A percentile compares a stretch with the other conserved stretches of the same genome.
These are phyloP conservation scores for Roridomyces roridus DNA, from an alignment of 768 basidiomycete genomes.

Conservation along the genomic window DNA sequence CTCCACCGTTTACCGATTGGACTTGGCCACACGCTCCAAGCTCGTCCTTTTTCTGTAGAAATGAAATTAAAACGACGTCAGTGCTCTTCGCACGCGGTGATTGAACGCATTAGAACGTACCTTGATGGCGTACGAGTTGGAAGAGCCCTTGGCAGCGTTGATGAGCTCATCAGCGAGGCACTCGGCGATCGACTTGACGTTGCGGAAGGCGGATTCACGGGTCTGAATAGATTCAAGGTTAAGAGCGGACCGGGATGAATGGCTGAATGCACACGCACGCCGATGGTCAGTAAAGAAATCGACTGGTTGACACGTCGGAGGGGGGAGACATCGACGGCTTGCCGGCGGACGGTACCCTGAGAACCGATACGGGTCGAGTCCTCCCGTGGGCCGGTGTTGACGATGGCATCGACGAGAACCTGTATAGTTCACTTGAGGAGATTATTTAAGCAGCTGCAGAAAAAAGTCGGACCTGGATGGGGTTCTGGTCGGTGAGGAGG, in stretches of 20 bases:
- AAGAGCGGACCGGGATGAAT: neutral
- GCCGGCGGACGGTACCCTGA: slow-evolving; percentile 98
- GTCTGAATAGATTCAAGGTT: slow-evolving; percentile 58
- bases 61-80: slow-evolving; percentile 4
- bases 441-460: neutral
- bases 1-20: slow-evolving; percentile 85
- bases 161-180: slow-evolving; percentile 99
- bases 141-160: slow-evolving; percentile 99
- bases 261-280: slow-evolving; percentile 63
- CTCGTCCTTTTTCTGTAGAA: slow-evolving; percentile 93
- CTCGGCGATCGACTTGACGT: slow-evolving; percentile 99
- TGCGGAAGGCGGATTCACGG: slow-evolving; percentile 99
- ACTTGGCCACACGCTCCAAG: slow-evolving; percentile 99
- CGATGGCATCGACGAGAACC: slow-evolving; percentile 97
- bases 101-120: slow-evolving; percentile 41
- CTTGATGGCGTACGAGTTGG: slow-evolving; percentile 99
- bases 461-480: slow-evolving; percentile 80
- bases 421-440: slow-evolving; percentile 32
- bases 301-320: slow-evolving; percentile 98
- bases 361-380: slow-evolving; percentile 99
- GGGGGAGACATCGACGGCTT: slow-evolving; percentile 99
- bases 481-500: slow-evolving; percentile 99
- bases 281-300: slow-evolving; percentile 91
- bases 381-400: slow-evolving; percentile 99
- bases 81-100: neutral